Evolutionary conservation across 768 basidiomycete species (phyloP).

Genomic region (Tricholoma terreum): DNA sequence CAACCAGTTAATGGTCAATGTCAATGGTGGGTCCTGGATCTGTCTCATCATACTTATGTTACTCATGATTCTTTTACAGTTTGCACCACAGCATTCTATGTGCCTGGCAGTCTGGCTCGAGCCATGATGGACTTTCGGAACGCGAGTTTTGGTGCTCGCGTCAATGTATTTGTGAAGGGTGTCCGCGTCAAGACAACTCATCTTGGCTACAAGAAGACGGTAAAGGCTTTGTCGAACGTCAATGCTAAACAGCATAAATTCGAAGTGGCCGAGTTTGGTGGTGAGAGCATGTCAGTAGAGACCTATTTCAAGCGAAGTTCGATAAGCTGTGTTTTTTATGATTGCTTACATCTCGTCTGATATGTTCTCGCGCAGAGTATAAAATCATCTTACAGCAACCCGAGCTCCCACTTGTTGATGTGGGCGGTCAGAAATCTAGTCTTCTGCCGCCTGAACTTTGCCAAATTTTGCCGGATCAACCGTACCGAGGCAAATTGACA

Average conservation of each 20-base stretch:
- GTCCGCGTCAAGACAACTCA: constrained; percentile 66
- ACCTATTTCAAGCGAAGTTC: constrained; percentile 66
- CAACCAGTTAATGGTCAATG: constrained; percentile 60
- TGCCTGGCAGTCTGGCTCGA: constrained; percentile 59
- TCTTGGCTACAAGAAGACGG: constrained; percentile 71
- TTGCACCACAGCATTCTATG: constrained; percentile 61
- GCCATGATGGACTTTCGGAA: constrained; percentile 54
- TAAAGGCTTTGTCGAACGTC: constrained; percentile 52
- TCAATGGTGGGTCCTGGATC: constrained; percentile 46
- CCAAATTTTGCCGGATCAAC: constrained; percentile 63
- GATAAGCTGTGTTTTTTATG: constrained; percentile 34
- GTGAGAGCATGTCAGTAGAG: constrained; percentile 50
- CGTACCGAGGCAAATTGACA: constrained; percentile 66
- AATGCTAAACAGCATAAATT: constrained; percentile 52
- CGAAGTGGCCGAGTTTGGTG: constrained; percentile 52
- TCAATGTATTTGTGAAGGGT: constrained; percentile 60
- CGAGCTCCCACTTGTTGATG: constrained; percentile 55
- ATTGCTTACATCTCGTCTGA: constrained; percentile 21
- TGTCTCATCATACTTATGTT: not conserved
- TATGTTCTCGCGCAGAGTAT: constrained; percentile 48
- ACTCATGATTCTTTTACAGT: constrained; percentile 25
- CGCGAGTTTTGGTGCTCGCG: constrained; percentile 57
- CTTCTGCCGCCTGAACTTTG: constrained; percentile 72
- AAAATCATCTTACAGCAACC: constrained; percentile 47
- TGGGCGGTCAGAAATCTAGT: constrained; percentile 47